phyloP scores from a whole-genome alignment of 1,139 yeast species.

The Candida glucosophila region DNA sequence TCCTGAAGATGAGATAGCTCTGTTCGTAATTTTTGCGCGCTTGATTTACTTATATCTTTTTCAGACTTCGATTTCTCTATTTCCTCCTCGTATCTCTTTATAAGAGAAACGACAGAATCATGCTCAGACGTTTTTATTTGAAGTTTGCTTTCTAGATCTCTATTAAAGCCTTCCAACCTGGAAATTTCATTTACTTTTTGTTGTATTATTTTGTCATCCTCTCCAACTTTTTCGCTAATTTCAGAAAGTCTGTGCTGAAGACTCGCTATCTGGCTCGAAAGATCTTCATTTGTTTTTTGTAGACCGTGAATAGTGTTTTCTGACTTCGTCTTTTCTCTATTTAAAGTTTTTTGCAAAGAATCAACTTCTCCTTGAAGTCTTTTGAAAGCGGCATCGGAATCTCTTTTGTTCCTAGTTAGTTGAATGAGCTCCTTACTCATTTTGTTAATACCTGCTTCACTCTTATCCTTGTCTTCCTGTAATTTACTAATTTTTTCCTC shows the following conservation, averaged over 20 bases:
- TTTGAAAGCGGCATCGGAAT: conserved; percentile 37
- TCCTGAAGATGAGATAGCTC: conserved; percentile 18
- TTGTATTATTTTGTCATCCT: too few species aligned
- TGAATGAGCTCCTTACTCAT: conserved; percentile 79
- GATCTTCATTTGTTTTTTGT: conserved; percentile 4
- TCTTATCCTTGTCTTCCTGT: conserved; percentile 48
- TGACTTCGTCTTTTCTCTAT: neutral
- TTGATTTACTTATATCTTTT: conserved; percentile 12
- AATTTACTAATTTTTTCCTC: conserved; percentile 19
- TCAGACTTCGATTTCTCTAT: conserved; percentile 3
- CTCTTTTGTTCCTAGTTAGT: conserved; percentile 52
- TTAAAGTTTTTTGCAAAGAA: conserved; percentile 5
- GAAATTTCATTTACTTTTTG: too few species aligned
- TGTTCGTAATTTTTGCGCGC: too few species aligned
- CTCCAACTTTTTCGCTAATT: too few species aligned
- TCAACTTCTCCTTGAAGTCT: conserved; percentile 34
- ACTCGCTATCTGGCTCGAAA: too few species aligned
- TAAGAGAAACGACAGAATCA: too few species aligned
- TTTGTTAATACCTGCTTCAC: conserved; percentile 83
- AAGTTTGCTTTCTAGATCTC: too few species aligned
- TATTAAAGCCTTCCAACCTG: too few species aligned
- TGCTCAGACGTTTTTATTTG: too few species aligned
- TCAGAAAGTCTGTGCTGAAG: too few species aligned
- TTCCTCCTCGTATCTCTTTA: too few species aligned
- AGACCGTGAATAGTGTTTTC: conserved; percentile 4